Evolutionary conservation across 345 rosid species (phyloP), one percentile per base, ranked within the genome.

Genomic region (Lepidium didymum): DNA sequence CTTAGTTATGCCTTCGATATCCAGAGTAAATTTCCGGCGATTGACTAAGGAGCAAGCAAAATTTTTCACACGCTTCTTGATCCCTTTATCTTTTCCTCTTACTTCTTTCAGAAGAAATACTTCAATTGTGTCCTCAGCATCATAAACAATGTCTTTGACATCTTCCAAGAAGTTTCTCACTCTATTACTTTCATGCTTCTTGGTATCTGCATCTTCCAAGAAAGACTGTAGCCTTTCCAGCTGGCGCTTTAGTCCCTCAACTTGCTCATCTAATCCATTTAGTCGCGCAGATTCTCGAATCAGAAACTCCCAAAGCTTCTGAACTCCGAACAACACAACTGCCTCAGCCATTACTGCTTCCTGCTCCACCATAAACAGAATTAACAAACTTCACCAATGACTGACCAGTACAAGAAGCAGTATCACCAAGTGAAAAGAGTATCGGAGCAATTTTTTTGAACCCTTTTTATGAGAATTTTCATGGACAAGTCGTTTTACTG

Each of bases 91-190:
- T 46, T 49, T 50, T 7, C 25, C n/a, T 8, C 44, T 11, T 8
- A 35, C 56, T 7, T 44, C 16, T 10, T 50, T 49, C 4, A 75
- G 50, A 31, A 79, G 41, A 18, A 70, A 75, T 1, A 15, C 25
- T 53, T 78, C 79, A 1, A 61, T 57, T 16, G 61, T 7, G 44
- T 75, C 77, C 21, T 79, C 77, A 15, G 64, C 54, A 29, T 75
- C 77, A 10, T 75, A 62, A 7, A 72, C 77, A 16, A 42, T 64
- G 10, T 60, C 45, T 15, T 56, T 61, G 51, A 79, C 56, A 2
- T 75, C 79, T 9, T 75, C 70, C 27, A 75, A 68, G 53, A 69
- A 75, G 43, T 68, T 56, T 29, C 64, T 68, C 18, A 75, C 68
- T 3, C 68, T 57, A 23, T 75, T 40, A 16, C 73, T 75, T 0